Base-by-base conservation (phyloP, 768 basidiomycete genomes). In the Mrakia gelida region DNA sequence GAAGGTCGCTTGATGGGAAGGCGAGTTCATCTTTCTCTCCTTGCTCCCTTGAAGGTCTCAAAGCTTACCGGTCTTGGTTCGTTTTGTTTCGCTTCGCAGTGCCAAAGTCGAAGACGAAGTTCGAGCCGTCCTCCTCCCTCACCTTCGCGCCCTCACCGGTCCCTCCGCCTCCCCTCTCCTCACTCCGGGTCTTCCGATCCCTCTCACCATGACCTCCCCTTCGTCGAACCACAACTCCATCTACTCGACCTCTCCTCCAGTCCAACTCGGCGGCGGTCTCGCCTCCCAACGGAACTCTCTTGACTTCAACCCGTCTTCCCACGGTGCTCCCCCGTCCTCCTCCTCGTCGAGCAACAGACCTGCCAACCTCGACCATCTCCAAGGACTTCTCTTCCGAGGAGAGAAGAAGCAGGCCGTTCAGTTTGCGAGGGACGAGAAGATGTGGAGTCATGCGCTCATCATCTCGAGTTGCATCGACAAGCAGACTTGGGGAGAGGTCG, bases 401-500 rank as follows among this genome's bases (percentile, higher is more conserved):
- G 91, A 97, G 81, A 91, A 93, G 52, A 89, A 89, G 30, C 89
- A 91, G 80, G 97, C 97, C 1, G 94, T 92, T 82, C 90, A 90
- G 77, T 95, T 90, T 83, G 96, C 97, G 3, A 87, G 93, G 62
- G 92, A 95, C 78, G 89, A 94, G 84, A 91, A 89, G 81, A 84
- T 98, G 61, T 99, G 96, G 95, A 90, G 93, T 0, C 97, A 99
- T 84, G 96, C 97, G 2, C 90, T 98, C 89, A 84, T 98, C 75
- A 94, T 99, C 80, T 90, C 96, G 15, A 95, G 92, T 81, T 91
- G 92, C 75, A 88, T 97, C 73, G 96, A 96, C 84, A 93, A 92
- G 81, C 95, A 97, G 41, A 88, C 92, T 2, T 98, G 94, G 94
- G 92, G 92, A 81, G 93, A 94, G 79, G 92, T 91, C 18, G 92